Percentiles rank a stretch among this genome's conserved stretches.
Evolutionary conservation across 2,329 filamentous ascomycete species (phyloP).

Genomic region (Chalaropsis thielavioides): DNA sequence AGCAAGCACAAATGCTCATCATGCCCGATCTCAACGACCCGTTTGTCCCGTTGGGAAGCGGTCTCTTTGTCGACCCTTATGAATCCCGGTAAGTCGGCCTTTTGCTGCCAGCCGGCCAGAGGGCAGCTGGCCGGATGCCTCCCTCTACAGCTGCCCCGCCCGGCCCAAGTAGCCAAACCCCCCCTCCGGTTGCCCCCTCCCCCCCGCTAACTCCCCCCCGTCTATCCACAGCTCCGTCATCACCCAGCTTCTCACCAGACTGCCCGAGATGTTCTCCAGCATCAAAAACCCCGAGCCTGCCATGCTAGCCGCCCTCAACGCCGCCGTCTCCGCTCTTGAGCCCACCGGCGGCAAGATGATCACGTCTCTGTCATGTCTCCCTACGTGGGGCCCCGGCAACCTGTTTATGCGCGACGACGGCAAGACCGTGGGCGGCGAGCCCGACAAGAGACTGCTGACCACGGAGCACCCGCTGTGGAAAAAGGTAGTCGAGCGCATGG

Average conservation of each 20-base stretch:
- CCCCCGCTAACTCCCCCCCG: neutral
- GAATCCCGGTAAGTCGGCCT: constrained; percentile 62
- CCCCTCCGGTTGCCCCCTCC: neutral
- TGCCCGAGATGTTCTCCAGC: constrained; percentile 74
- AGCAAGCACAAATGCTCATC: constrained; percentile 93
- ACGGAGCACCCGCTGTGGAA: constrained; percentile 83
- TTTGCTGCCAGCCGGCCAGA: no score
- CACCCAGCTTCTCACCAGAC: constrained; percentile 64
- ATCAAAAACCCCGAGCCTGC: constrained; percentile 87
- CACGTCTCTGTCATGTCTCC: constrained; percentile 72
- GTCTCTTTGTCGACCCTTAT: constrained; percentile 86
- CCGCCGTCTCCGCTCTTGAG: constrained; percentile 69
- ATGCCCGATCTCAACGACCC: constrained; percentile 97
- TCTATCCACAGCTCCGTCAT: constrained; percentile 51
- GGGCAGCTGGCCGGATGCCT: no score
- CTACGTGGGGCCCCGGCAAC: constrained; percentile 79
- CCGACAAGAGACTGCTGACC: constrained; percentile 79
- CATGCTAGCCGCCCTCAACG: constrained; percentile 68
- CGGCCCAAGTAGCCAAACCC: no score
- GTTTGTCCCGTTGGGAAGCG: constrained; percentile 81
- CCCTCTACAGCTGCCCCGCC: neutral
- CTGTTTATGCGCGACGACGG: constrained; percentile 78
- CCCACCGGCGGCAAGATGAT: constrained; percentile 85
- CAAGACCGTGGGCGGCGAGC: constrained; percentile 72
- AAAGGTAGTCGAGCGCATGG: constrained; percentile 76